Base-by-base conservation (phyloP, 495 filamentous ascomycete genomes). In the Aspergillus indologenus region DNA sequence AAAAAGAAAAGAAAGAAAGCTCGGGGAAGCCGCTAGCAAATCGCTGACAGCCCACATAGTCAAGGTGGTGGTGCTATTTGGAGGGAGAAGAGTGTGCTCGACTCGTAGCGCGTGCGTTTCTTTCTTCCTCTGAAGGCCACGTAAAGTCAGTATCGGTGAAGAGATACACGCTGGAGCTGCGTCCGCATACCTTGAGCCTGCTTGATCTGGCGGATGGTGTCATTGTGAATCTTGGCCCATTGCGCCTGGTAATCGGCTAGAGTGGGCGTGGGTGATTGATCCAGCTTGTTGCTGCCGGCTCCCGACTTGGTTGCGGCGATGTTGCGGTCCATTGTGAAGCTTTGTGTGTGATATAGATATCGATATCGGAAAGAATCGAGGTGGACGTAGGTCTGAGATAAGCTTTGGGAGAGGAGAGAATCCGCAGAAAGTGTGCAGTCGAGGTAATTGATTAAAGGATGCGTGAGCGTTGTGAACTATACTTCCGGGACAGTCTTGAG, bases 161-260 rank as follows among this genome's bases (percentile, higher is more conserved):
- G 24, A n/a, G 18, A 18, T 5, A 26, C 15, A 49, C 15, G 48
- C 14, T 18, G 22, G 11, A 18, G 11, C 8, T n/a, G 22, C 17
- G 48, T 1, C 15, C 8, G 6, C 24, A 21, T 61, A 61, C 63
- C 63, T 56, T 47, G 49, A 46, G 40, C 54, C 45, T 60, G 53
- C 14, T 66, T 51, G 23, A 66, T 62, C 21, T 66, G 57, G 1
- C 57, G 45, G 17, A 66, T 48, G 2, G 60, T 66, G 40, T 60
- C 58, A 11, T 62, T 57, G 42, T 66, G 60, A 18, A 66, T 60
- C 40, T 55, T 58, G 15, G 45, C 42, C 63, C 60, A 66, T 42
- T 58, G 57, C 1, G 60, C 60, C 53, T 66, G 57, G 26, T 62
- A 62, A 5, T 50, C 34, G 3, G 54, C 63, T 21, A 66, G 55